Evolutionary conservation across 2,329 filamentous ascomycete species (phyloP).

Genomic region (Dothideomycetes sp.): DNA sequence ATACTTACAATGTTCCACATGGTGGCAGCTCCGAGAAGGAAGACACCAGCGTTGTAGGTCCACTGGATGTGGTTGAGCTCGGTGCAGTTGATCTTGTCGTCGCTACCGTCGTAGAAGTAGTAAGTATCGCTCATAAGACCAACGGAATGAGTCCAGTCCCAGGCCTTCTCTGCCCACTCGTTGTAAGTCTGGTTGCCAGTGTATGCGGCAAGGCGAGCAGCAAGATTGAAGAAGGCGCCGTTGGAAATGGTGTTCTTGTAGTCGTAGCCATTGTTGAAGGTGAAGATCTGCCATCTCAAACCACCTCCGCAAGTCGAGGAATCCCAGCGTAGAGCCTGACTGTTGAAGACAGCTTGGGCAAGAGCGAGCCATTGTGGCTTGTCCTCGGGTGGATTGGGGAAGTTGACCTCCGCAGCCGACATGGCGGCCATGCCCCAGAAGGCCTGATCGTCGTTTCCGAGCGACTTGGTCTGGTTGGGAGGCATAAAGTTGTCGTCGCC

Average conservation of each 20-base stretch:
- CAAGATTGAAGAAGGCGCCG: conserved; percentile 43
- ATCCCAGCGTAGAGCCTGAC: conserved; percentile 31
- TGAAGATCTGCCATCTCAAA: conserved; percentile 32
- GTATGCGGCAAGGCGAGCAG: conserved; percentile 32
- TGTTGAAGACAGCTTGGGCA: conserved; percentile 34
- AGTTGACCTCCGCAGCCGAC: conserved; percentile 45
- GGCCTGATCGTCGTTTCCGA: conserved; percentile 47
- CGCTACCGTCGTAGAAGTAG: conserved; percentile 39
- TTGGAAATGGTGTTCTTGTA: conserved; percentile 53
- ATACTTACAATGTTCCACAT: conserved; percentile 34
- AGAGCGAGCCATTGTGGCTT: conserved; percentile 38
- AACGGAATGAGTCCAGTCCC: conserved; percentile 32
- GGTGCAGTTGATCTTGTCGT: conserved; percentile 36
- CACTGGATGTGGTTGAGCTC: conserved; percentile 39
- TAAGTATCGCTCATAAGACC: conserved; percentile 48
- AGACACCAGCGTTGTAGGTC: conserved; percentile 36
- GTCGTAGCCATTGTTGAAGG: conserved; percentile 42
- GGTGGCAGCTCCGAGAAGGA: conserved; percentile 37
- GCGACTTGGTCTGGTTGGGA: conserved; percentile 26
- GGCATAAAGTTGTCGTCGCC: conserved; percentile 56
- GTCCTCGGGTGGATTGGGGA: conserved; percentile 31
- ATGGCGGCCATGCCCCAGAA: conserved; percentile 51
- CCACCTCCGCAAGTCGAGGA: conserved; percentile 29
- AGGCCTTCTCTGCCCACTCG: conserved; percentile 50
- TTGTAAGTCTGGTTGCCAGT: conserved; percentile 45